A percentile compares a stretch with the other conserved stretches of the same genome.
Evolutionary conservation across 768 basidiomycete species (phyloP).

Genomic region (Suillus occidentalis): DNA sequence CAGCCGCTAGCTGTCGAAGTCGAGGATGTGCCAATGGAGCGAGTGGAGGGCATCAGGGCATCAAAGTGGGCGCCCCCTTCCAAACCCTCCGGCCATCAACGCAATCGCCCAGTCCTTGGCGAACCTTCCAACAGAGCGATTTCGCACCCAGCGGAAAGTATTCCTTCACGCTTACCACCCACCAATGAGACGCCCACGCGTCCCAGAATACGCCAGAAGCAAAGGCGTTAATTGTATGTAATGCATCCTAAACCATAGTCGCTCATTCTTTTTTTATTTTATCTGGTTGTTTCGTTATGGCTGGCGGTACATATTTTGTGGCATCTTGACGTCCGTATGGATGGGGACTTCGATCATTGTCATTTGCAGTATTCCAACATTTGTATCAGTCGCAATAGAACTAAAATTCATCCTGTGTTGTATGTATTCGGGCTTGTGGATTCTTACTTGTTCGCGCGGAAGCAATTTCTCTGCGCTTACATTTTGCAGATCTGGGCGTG

Average conservation of each 20-base stretch:
- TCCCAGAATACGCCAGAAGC: conserved; percentile 49
- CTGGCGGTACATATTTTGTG: background rate
- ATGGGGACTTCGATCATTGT: conserved; percentile 6
- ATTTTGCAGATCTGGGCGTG: background rate
- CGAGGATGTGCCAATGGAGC: conserved; percentile 35
- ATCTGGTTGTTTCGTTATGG: conserved; percentile 1
- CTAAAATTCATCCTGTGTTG: background rate
- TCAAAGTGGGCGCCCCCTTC: conserved; percentile 32
- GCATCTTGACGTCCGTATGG: conserved; percentile 3
- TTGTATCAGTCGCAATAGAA: conserved; percentile 3
- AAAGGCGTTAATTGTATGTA: conserved; percentile 28
- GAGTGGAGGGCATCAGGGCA: conserved; percentile 25
- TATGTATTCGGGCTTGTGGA: background rate
- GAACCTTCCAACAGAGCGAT: conserved; percentile 26
- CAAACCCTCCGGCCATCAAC: conserved; percentile 16
- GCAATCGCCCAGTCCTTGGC: conserved; percentile 18
- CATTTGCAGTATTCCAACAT: conserved; percentile 4
- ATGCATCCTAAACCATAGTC: background rate
- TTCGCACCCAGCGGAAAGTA: conserved; percentile 28
- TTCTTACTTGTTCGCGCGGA: background rate
- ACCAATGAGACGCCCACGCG: conserved; percentile 62
- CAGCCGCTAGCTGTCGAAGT: conserved; percentile 27
- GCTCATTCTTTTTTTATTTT: conserved; percentile 4
- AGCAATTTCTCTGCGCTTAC: background rate
- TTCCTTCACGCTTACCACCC: conserved; percentile 36